These are phyloP conservation scores for Amaranthus tricolor DNA, from an alignment of 179 eudicot genomes.

Conservation along the genomic window DNA sequence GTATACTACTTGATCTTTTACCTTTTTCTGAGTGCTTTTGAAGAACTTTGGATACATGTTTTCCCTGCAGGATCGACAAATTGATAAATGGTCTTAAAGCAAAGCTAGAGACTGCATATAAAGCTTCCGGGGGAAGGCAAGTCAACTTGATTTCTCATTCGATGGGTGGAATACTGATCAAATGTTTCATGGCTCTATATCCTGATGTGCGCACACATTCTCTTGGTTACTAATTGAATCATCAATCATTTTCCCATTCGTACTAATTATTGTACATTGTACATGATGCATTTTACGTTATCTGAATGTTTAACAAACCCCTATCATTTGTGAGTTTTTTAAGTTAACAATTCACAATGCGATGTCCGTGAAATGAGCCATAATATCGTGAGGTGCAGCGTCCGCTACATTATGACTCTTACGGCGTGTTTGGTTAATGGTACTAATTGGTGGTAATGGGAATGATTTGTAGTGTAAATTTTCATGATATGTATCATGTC, in stretches of 20 bases:
- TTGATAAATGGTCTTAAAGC: conserved; percentile 74
- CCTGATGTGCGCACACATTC: conserved; percentile 54
- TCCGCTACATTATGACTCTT: no score
- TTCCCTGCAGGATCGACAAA: conserved; percentile 59
- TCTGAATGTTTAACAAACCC: no score
- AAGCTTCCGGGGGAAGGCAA: conserved; percentile 86
- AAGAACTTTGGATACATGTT: neutral
- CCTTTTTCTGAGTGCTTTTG: neutral
- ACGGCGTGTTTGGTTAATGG: no score
- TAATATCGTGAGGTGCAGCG: no score
- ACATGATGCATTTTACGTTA: no score
- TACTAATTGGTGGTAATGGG: no score
- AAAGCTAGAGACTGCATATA: conserved; percentile 69
- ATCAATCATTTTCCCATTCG: neutral
- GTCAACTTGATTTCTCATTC: conserved; percentile 91
- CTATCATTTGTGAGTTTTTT: no score
- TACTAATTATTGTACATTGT: neutral
- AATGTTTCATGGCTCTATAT: conserved; percentile 71
- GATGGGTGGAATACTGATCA: conserved; percentile 93
- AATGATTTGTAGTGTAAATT: no score
- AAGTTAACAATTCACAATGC: no score
- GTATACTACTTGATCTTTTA: neutral
- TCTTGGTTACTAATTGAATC: conserved; percentile 22
- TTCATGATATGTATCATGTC: no score
- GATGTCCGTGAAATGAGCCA: no score